Percentiles rank a stretch among this genome's conserved stretches.
Evolutionary conservation across 352 stramenopile genomes (phyloP).

Genomic region (Phytophthora ramorum): DNA sequence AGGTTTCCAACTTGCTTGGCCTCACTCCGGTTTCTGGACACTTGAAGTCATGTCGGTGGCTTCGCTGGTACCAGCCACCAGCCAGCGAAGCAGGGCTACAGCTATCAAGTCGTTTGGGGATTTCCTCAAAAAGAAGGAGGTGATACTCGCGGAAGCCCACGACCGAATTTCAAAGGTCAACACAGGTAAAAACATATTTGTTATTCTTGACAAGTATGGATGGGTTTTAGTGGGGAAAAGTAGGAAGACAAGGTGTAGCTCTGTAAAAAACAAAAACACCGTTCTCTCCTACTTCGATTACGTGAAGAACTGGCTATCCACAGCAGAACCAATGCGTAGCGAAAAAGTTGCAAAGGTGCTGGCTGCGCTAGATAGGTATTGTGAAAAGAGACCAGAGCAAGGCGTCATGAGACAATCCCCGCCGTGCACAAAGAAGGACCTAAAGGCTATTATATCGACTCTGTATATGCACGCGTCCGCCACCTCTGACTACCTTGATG

Average conservation of each 20-base stretch:
- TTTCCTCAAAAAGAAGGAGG: not conserved
- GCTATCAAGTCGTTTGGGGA: not conserved
- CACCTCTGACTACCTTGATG: not conserved
- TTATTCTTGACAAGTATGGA: not conserved
- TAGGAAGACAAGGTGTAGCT: not conserved
- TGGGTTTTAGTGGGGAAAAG: not conserved
- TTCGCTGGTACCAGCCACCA: not conserved
- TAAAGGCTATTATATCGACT: not conserved
- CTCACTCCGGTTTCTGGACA: not conserved
- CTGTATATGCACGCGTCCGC: not conserved
- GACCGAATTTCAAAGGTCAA: not conserved
- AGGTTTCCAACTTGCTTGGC: not conserved
- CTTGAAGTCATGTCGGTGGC: not conserved
- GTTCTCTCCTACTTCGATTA: not conserved
- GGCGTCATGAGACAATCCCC: not conserved
- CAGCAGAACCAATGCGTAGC: not conserved
- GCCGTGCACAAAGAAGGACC: not conserved
- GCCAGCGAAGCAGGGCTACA: not conserved
- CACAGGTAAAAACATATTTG: not conserved
- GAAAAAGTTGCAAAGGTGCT: not conserved
- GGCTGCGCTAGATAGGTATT: not conserved
- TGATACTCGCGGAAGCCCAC: not conserved
- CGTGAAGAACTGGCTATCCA: not conserved
- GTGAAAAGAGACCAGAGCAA: not conserved
- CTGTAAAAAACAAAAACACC: not conserved